Evolutionary conservation across 139 green algal species (phyloP).

Genomic region (Coccomyxa sp.): DNA sequence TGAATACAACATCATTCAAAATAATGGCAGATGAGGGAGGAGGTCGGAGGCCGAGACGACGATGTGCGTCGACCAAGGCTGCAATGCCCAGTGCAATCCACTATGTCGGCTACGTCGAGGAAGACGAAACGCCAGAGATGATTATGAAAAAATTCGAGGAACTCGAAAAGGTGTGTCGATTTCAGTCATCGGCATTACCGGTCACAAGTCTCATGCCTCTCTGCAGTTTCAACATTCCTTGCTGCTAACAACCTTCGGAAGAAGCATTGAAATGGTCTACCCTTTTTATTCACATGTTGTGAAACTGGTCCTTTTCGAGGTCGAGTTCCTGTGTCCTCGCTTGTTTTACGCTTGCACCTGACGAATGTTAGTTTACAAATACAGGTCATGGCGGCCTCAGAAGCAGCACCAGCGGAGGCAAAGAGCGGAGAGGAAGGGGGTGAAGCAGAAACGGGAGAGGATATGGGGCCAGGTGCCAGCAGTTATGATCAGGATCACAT

Average conservation of each 20-base stretch:
- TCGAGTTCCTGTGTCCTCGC: too few species aligned
- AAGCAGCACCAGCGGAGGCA: not conserved
- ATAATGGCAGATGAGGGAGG: not conserved
- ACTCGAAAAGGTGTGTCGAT: conserved; percentile 65
- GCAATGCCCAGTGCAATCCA: conserved; percentile 67
- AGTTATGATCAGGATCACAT: not conserved
- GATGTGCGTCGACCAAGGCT: conserved; percentile 8
- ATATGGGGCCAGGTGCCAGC: not conserved
- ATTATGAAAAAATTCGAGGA: conserved; percentile 94
- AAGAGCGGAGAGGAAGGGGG: not conserved
- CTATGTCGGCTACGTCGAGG: conserved; percentile 93
- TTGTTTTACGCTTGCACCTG: too few species aligned
- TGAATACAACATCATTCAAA: not conserved
- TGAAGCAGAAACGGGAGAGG: not conserved
- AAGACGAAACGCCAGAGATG: conserved; percentile 92
- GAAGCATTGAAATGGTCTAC: too few species aligned
- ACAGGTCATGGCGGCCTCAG: not conserved
- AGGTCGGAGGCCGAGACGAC: conserved; percentile 28
- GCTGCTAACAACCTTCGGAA: too few species aligned
- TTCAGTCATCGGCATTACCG: not conserved
- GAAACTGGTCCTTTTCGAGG: too few species aligned
- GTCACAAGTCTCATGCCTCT: not conserved
- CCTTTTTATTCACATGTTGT: too few species aligned
- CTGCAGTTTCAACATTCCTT: not conserved
- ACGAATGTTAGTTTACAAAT: not conserved